Conservation (phyloP, 164 flowering plant genomes). For the Berberis vulgaris region DNA sequence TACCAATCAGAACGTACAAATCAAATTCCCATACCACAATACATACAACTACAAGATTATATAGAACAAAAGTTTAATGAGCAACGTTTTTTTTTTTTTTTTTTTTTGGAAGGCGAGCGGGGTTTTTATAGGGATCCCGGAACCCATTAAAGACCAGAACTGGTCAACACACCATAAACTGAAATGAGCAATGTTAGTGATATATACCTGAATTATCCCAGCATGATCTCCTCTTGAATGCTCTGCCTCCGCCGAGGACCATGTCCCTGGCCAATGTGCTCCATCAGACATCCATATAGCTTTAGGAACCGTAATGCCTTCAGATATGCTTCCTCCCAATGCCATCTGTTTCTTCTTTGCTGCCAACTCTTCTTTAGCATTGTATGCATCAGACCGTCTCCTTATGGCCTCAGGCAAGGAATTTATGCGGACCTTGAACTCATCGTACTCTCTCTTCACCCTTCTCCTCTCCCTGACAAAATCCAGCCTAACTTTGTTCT, state of each 20-base stretch:
- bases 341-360: constrained; percentile 64
- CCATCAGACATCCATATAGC: constrained; percentile 99
- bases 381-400: constrained; percentile 81
- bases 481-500: constrained; percentile 70
- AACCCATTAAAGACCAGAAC: too few species aligned
- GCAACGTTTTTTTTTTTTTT: too few species aligned
- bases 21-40: neutral
- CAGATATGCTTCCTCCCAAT: constrained; percentile 38
- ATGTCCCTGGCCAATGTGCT: constrained; percentile 89
- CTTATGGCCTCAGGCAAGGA: constrained; percentile 81
- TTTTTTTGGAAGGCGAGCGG: too few species aligned
- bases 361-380: constrained; percentile 64
- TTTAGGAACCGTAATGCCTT: constrained; percentile 49
- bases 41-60: too few species aligned
- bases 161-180: too few species aligned
- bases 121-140: too few species aligned
- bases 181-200: neutral
- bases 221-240: constrained; percentile 90
- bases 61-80: too few species aligned
- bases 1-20: neutral
- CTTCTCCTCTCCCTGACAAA: constrained; percentile 80
- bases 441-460: constrained; percentile 91
- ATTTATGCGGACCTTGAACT: constrained; percentile 87
- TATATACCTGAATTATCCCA: constrained; percentile 74
- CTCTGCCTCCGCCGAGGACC: constrained; percentile 56